Conservation (phyloP, 2,329 filamentous ascomycete genomes). For the Shiraia sp. region DNA sequence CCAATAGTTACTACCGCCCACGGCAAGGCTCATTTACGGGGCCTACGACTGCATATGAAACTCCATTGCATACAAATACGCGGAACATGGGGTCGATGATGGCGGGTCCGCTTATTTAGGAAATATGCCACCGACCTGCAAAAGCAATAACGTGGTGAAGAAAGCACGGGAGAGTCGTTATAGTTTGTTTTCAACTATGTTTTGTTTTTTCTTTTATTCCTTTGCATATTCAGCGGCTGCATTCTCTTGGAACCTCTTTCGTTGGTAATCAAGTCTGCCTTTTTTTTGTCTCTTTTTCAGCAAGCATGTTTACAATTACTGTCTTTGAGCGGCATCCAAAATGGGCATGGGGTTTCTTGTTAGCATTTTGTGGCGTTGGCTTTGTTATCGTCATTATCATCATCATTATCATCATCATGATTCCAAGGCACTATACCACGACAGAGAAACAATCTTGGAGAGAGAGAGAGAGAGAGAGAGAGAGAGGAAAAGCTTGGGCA, state of each 20-base stretch:
- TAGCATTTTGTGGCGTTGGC: conserved; percentile 24
- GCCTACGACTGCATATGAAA: conserved; percentile 27
- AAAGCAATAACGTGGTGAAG: not conserved
- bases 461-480: too few relatives aligned
- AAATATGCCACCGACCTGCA: not conserved
- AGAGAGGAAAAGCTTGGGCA: too few relatives aligned
- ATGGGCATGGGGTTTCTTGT: conserved; percentile 11
- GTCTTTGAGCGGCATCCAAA: conserved; percentile 33
- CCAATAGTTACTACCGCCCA: conserved; percentile 34
- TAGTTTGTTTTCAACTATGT: not conserved
- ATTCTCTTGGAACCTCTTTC: too few relatives aligned
- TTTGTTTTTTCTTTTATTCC: conserved; percentile 5
- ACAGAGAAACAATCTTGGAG: too few relatives aligned
- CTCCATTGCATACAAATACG: conserved; percentile 28
- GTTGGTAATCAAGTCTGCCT: not conserved
- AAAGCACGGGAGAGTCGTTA: not conserved
- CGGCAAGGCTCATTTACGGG: conserved; percentile 28
- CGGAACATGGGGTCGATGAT: conserved; percentile 37
- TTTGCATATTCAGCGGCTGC: conserved; percentile 5
- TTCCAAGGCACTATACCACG: conserved; percentile 24
- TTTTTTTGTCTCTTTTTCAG: conserved; percentile 3
- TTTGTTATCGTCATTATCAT: conserved; percentile 9
- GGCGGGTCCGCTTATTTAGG: conserved; percentile 37
- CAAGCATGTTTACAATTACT: conserved; percentile 12
- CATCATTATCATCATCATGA: too few relatives aligned